These are phyloP conservation scores for Phytopythium ostracodes DNA, from an alignment of 352 stramenopile genomes.

Conservation along the genomic window DNA sequence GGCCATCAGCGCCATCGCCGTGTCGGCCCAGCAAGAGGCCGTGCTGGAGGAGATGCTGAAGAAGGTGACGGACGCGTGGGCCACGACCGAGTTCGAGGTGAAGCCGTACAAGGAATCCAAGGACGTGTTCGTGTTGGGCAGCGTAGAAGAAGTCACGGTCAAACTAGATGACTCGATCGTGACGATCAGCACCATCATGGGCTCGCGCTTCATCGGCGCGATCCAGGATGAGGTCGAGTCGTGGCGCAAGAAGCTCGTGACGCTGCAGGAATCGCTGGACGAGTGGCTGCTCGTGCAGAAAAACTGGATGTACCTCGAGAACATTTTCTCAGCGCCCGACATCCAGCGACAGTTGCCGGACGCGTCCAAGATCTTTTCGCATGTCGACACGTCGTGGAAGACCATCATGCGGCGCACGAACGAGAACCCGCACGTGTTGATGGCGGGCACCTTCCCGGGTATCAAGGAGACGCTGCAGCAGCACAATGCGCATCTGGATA, in stretches of 20 bases:
- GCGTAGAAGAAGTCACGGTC: conserved; percentile 87
- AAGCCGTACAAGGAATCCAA: conserved; percentile 93
- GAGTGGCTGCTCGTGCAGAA: conserved; percentile 88
- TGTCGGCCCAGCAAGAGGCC: conserved; percentile 86
- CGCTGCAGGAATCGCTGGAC: conserved; percentile 83
- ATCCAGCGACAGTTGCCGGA: conserved; percentile 90
- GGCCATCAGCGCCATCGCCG: conserved; percentile 82
- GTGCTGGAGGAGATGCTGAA: conserved; percentile 93
- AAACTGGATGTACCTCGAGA: conserved; percentile 89
- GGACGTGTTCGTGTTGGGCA: conserved; percentile 91
- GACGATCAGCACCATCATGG: conserved; percentile 92
- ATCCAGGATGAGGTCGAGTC: conserved; percentile 89
- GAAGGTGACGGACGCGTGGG: conserved; percentile 90
- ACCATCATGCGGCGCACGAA: conserved; percentile 88
- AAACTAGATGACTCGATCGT: conserved; percentile 93
- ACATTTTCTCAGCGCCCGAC: conserved; percentile 86
- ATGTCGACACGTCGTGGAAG: conserved; percentile 90
- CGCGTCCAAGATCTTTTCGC: conserved; percentile 88
- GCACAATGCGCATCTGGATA: conserved; percentile 84
- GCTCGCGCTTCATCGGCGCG: conserved; percentile 87
- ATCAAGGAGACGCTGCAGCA: conserved; percentile 83
- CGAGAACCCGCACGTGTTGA: conserved; percentile 86
- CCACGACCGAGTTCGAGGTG: conserved; percentile 89
- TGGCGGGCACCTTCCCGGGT: conserved; percentile 65
- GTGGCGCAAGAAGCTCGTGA: conserved; percentile 84